Base-by-base conservation (phyloP, 2,329 filamentous ascomycete species). In the Aspergillus pseudonomiae region DNA sequence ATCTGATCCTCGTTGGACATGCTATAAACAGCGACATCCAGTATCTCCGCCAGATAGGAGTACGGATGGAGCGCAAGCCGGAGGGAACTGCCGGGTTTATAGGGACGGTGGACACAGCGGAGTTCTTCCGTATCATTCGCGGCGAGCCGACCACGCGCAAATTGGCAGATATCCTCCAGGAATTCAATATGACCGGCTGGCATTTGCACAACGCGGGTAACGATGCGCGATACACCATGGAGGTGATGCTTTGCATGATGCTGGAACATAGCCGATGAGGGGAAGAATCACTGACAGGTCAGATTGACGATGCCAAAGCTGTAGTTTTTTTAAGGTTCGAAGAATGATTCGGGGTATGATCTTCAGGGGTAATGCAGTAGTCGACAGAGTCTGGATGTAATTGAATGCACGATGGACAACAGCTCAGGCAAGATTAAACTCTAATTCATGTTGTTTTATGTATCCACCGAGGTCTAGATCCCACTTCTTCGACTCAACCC, bases 131-230 rank as follows among this genome's bases (percentile, higher is more conserved):
- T 65, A 85, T 86, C 16, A 84, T 89, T 71, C 83, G 83, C 36
- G 81, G 83, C 16, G 83, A 85, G 26, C 70, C 73, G 0, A 80
- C 90, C 2, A 74, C 82, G 4, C 83, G 84, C 16, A 85, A 84
- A 1, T 83, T 98, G 2, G 80, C 79, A 0, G 79, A 70, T 6
- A 82, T 96, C 16, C 84, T 97, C 28, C 71, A 77, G 6, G 84
- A 89, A 6, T 81, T 97, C 32, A 85, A 85, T 3, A 85, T 96
- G 10, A 70, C 79, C 0, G 86, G 83, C 48, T 86, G 82, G 76
- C 83, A 91, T 69, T 81, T 94, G n/a, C 93, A 97, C 77, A 96
- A 96, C 72, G 93, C 89, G 0, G 86, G 93, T 1, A 97, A 97
- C 68, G 93, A 97, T 74, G 93, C 93, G 0, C 85, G 88, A 1